phyloP scores from a whole-genome alignment of 2,329 filamentous ascomycete genomes.

The Hortaea werneckii region DNA sequence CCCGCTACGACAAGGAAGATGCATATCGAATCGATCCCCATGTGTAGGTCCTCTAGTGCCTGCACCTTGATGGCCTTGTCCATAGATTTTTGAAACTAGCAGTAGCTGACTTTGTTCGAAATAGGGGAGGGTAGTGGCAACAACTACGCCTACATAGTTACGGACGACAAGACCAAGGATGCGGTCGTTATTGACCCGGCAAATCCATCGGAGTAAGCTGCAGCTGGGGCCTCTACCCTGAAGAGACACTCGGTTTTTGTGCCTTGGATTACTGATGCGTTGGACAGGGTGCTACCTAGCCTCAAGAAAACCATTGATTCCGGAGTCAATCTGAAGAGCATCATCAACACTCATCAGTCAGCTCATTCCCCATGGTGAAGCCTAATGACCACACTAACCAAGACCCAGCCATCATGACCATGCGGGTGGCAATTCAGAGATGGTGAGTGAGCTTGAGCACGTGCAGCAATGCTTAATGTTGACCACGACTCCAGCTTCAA shows the following conservation, averaged over 20 bases:
- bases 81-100: constrained; percentile 5
- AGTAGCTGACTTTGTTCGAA: neutral
- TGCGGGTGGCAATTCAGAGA: constrained; percentile 77
- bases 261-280: neutral
- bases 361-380: constrained; percentile 24
- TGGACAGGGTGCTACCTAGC: constrained; percentile 47
- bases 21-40: constrained; percentile 81
- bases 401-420: constrained; percentile 75
- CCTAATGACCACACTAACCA: neutral
- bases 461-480: too few species aligned
- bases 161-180: constrained; percentile 40
- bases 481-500: constrained; percentile 39
- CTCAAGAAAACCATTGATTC: constrained; percentile 63
- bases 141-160: constrained; percentile 67
- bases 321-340: constrained; percentile 74
- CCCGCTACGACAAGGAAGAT: constrained; percentile 37
- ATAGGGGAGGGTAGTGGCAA: constrained; percentile 66
- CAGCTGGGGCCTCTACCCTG: too few species aligned
- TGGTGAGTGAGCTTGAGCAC: constrained; percentile 41
- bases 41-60: constrained; percentile 51
- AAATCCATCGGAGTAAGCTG: constrained; percentile 62
- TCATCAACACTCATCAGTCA: constrained; percentile 96
- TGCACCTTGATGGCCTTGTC: constrained; percentile 17
- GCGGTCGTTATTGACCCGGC: constrained; percentile 66
- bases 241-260: neutral